Percentiles rank a stretch among this genome's conserved stretches.
Conservation (phyloP, 768 basidiomycete species). For the Russula dissimulans region DNA sequence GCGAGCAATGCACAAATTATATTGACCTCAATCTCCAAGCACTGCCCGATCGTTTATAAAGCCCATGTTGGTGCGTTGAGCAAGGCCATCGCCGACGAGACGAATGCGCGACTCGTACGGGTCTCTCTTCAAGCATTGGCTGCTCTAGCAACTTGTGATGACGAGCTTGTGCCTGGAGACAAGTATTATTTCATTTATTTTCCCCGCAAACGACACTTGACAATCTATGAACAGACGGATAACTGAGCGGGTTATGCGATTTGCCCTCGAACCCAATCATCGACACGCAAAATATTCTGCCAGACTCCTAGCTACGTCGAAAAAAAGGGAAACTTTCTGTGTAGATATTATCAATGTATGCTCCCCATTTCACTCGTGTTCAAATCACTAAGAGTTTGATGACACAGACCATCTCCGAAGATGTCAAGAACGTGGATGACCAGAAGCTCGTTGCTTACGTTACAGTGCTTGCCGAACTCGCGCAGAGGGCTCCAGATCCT, state of each 20-base stretch:
- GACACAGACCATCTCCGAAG: constrained; percentile 48
- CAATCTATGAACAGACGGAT: constrained; percentile 41
- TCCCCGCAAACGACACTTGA: not conserved
- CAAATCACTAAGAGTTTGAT: not conserved
- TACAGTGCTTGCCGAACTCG: constrained; percentile 66
- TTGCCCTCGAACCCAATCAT: constrained; percentile 48
- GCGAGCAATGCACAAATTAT: constrained; percentile 44
- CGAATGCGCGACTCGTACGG: constrained; percentile 45
- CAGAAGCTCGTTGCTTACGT: constrained; percentile 56
- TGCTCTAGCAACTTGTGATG: constrained; percentile 51
- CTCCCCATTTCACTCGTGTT: not conserved
- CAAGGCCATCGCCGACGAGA: constrained; percentile 62
- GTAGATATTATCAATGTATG: constrained; percentile 56
- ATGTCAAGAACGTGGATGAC: constrained; percentile 37
- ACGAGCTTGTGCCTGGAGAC: constrained; percentile 47
- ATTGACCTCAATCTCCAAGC: constrained; percentile 59
- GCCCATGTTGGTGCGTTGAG: constrained; percentile 67
- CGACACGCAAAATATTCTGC: constrained; percentile 82
- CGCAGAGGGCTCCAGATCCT: constrained; percentile 52
- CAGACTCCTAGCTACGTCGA: constrained; percentile 45
- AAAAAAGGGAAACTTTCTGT: constrained; percentile 43
- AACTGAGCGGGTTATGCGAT: constrained; percentile 51
- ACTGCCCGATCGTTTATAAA: constrained; percentile 63
- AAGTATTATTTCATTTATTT: constrained; percentile 35
- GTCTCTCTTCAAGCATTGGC: constrained; percentile 71